A percentile compares a stretch with the other conserved stretches of the same genome.
Evolutionary conservation across 1,139 yeast species (phyloP).

Genomic region (Tardiomyces depauwii): DNA sequence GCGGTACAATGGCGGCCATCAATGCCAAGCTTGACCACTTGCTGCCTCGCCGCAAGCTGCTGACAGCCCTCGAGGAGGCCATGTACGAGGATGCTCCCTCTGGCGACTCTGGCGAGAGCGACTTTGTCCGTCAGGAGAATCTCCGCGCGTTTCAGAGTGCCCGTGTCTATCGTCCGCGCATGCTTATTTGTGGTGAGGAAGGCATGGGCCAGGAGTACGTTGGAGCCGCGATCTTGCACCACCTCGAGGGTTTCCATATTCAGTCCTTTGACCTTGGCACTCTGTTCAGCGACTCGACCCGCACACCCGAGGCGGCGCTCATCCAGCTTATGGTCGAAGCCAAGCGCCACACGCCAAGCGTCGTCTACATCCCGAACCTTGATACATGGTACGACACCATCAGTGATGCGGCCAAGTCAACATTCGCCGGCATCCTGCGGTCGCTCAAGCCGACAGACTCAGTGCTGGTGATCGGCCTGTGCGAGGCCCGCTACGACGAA

Average conservation of each 20-base stretch:
- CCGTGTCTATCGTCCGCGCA: constrained; percentile 72
- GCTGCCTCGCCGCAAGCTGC: constrained; percentile 52
- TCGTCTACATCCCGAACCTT: constrained; percentile 72
- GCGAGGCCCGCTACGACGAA: constrained; percentile 38
- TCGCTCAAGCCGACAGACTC: constrained; percentile 63
- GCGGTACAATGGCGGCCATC: constrained; percentile 37
- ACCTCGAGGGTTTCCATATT: constrained; percentile 81
- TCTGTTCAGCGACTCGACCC: constrained; percentile 66
- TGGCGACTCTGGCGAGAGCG: constrained; percentile 30
- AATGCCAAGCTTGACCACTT: constrained; percentile 41
- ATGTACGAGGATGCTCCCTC: constrained; percentile 36
- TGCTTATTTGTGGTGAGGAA: constrained; percentile 58
- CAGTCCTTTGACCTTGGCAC: constrained; percentile 78
- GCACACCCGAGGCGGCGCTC: constrained; percentile 75
- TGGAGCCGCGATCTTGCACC: constrained; percentile 70
- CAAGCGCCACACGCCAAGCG: constrained; percentile 80
- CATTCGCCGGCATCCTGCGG: constrained; percentile 58
- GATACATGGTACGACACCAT: constrained; percentile 68
- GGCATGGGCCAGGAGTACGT: constrained; percentile 88
- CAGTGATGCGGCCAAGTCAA: constrained; percentile 58
- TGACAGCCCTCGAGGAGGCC: constrained; percentile 60
- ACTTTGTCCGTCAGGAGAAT: constrained; percentile 53
- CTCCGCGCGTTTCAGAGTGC: constrained; percentile 43
- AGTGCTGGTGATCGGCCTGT: constrained; percentile 65
- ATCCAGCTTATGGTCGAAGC: constrained; percentile 86